Percentiles rank a stretch among this genome's conserved stretches.
Conservation (phyloP, 257 asterid species). For the Capsicum baccatum region DNA sequence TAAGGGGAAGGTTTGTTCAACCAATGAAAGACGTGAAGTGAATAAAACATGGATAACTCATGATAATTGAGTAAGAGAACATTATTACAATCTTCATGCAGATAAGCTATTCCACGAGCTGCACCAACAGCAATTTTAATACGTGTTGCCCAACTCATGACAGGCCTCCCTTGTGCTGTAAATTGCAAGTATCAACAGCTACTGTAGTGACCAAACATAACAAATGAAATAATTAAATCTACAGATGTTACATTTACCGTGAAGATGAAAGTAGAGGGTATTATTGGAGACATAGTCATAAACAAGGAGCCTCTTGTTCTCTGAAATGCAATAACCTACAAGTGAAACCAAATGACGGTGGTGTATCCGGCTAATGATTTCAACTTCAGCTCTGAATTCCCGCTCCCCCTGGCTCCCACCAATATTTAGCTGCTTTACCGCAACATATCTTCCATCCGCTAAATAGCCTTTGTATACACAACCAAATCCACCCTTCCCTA, state of each 20-base stretch:
- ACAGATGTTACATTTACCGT: constrained; percentile 56
- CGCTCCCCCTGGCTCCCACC: constrained; percentile 94
- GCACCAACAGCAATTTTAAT: constrained; percentile 86
- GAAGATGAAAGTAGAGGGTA: constrained; percentile 95
- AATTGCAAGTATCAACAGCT: constrained; percentile 31
- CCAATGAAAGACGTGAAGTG: background rate
- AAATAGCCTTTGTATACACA: constrained; percentile 83
- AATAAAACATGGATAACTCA: background rate
- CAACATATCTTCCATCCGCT: constrained; percentile 77
- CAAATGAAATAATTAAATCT: background rate
- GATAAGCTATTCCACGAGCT: constrained; percentile 98
- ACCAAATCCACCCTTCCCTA: constrained; percentile 97
- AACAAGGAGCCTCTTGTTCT: constrained; percentile 75
- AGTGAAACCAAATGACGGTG: constrained; percentile 97
- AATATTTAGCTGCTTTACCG: constrained; percentile 77
- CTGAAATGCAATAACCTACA: constrained; percentile 93
- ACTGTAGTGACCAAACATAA: constrained; percentile 7
- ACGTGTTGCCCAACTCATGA: constrained; percentile 83
- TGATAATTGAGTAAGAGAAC: background rate
- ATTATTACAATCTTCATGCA: constrained; percentile 93
- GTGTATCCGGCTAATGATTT: constrained; percentile 89
- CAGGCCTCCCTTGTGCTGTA: constrained; percentile 69
- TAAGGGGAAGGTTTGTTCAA: background rate
- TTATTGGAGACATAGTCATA: constrained; percentile 85
- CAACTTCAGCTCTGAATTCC: constrained; percentile 96